A percentile compares a stretch with the other conserved stretches of the same genome.
These are phyloP conservation scores for Oryza nivara DNA, from an alignment of 176 grass and related monocot species.

Conservation along the genomic window DNA sequence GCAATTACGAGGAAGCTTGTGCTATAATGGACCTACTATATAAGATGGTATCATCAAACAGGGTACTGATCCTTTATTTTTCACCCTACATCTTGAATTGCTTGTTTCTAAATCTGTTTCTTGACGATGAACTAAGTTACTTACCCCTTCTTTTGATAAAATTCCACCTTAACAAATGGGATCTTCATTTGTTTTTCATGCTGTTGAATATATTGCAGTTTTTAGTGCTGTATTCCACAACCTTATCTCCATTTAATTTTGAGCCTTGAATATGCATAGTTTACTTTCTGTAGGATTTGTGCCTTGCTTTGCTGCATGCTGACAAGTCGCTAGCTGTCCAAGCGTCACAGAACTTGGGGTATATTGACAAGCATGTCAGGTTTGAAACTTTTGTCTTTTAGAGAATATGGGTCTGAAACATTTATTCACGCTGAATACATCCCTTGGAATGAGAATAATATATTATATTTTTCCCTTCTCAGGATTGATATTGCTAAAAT, in stretches of 20 bases:
- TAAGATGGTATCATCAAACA: slow-evolving; percentile 75
- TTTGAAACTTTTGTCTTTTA: slow-evolving; percentile 37
- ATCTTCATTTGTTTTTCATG: not conserved
- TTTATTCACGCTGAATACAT: slow-evolving; percentile 29
- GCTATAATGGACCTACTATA: slow-evolving; percentile 69
- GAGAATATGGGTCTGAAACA: slow-evolving; percentile 50
- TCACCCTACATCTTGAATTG: not conserved
- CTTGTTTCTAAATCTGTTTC: slow-evolving; percentile 13
- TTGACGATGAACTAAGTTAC: slow-evolving; percentile 14
- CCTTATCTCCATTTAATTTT: slow-evolving; percentile 14
- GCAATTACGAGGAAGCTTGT: slow-evolving; percentile 63
- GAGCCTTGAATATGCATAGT: slow-evolving; percentile 17
- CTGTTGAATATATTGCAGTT: not conserved
- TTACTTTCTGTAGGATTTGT: slow-evolving; percentile 52
- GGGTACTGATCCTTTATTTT: slow-evolving; percentile 48
- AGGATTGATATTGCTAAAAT: slow-evolving; percentile 87
- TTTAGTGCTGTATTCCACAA: not conserved
- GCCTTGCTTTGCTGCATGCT: slow-evolving; percentile 68
- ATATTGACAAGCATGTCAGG: slow-evolving; percentile 67
- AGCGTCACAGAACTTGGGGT: slow-evolving; percentile 53
- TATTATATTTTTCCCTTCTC: slow-evolving; percentile 40
- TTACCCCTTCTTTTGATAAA: not conserved
- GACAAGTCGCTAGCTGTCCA: slow-evolving; percentile 51
- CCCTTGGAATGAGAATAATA: slow-evolving; percentile 25
- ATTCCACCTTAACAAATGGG: not conserved